Conservation (phyloP, 2,329 filamentous ascomycete species). For the Trichocomaceae sp. region DNA sequence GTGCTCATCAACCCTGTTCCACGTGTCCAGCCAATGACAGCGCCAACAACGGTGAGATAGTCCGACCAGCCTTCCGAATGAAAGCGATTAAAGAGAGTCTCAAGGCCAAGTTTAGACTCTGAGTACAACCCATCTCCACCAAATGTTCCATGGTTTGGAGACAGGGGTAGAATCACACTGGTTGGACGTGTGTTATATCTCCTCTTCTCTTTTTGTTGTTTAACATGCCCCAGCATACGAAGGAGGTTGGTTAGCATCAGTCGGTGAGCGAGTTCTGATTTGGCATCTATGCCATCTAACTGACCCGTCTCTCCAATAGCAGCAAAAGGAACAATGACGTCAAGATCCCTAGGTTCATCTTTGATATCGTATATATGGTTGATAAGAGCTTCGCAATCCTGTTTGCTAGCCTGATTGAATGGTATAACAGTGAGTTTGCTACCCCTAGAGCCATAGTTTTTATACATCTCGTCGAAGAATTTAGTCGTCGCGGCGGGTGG, state of each 20-base stretch:
- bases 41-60: conserved; percentile 96
- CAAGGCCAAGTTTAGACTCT: conserved; percentile 91
- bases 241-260: conserved; percentile 98
- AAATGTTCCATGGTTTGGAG: conserved; percentile 96
- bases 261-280: conserved; percentile 93
- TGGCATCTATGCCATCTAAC: conserved; percentile 92
- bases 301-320: conserved; percentile 97
- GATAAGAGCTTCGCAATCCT: conserved; percentile 87
- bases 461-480: conserved; percentile 98
- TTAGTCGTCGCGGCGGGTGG: neutral
- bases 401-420: conserved; percentile 98
- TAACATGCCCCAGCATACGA: conserved; percentile 82
- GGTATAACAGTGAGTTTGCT: conserved; percentile 96
- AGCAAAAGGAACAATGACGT: conserved; percentile 91
- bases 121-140: conserved; percentile 97
- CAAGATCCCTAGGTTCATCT: conserved; percentile 95
- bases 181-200: conserved; percentile 92
- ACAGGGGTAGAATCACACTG: conserved; percentile 90
- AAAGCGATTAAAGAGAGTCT: conserved; percentile 98
- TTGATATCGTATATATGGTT: conserved; percentile 96
- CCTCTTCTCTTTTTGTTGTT: conserved; percentile 78
- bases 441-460: conserved; percentile 81
- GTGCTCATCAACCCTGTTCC: conserved; percentile 95
- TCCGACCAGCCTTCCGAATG: conserved; percentile 94
- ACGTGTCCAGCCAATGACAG: conserved; percentile 98